Base-by-base conservation (phyloP, 805 yeast species). In the Ascoidea asiatica region DNA sequence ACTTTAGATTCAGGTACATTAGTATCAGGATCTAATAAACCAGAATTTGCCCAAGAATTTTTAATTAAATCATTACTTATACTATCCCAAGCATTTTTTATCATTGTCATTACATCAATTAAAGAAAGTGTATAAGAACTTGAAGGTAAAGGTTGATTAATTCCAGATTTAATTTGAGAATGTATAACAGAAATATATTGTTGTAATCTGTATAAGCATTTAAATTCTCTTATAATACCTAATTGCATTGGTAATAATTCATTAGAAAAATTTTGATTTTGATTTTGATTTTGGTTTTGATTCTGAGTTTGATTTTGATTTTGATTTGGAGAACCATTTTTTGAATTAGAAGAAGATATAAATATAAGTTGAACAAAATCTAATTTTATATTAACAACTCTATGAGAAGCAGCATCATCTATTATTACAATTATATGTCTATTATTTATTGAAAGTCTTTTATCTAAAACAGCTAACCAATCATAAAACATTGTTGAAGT, bases 191-290 rank as follows among this genome's bases (percentile, higher is more conserved):
- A 40, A 21, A 60, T 60, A 49, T 77, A 79, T 49, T 79, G 84
- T 47, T 72, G 77, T 5, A 73, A 61, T 45, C 85, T 66, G 51
- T 72, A 79, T 41, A 73, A 60, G 13, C 76, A 65, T 52, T 75
- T 76, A 54, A 79, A 74, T 52, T 79, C 84, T 46, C 75, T 76
- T 38, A 73, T 65, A 4, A 78, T 73, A 3, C 85, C 85, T 69
- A 78, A 76, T 47, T 69, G 73, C 66, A 77, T 75, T 5, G 84
- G 84, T 33, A 76, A 56, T 52, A 73, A 76, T 51, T 69, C 19
- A 13, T 15, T 18, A 3, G 42, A 19, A n/a, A 11, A 15, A 29
- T 29, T 40, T 17, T 70, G 43, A 19, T 37, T n/a, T 36, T 40
- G 21, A 11, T 29, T 29, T 15, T 8, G 15, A 15, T 21, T 29